A percentile compares a stretch with the other conserved stretches of the same genome.
These are phyloP conservation scores for Penicillium sp. DNA, from an alignment of 2,329 filamentous ascomycete genomes.

Conservation along the genomic window DNA sequence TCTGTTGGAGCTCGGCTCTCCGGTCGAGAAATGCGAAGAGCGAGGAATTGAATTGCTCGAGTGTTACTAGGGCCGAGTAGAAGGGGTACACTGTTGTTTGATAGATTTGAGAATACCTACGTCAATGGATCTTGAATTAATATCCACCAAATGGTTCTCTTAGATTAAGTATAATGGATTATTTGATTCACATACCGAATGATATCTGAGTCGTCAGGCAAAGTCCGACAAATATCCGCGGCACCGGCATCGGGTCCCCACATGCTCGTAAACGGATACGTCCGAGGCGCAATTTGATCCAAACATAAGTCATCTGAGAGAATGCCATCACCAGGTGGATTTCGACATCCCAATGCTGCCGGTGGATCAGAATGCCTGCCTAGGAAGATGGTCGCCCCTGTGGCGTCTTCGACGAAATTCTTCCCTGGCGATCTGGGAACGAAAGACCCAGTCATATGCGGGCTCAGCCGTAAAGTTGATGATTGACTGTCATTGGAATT, in stretches of 20 bases:
- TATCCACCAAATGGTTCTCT: not conserved
- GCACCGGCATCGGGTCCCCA: slow-evolving; percentile 20
- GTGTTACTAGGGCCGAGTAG: slow-evolving; percentile 18
- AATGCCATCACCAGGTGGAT: not conserved
- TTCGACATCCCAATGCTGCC: slow-evolving; percentile 14
- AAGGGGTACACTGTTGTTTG: slow-evolving; percentile 20
- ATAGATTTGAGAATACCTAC: slow-evolving; percentile 24
- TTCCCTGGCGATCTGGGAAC: slow-evolving; percentile 9
- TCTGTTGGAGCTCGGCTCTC: not conserved
- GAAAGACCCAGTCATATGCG: not conserved
- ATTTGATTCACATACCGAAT: slow-evolving; percentile 14
- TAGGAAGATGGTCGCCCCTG: slow-evolving; percentile 24
- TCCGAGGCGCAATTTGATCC: slow-evolving; percentile 21
- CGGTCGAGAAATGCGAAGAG: not conserved
- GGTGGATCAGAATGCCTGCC: slow-evolving; percentile 24
- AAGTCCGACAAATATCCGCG: slow-evolving; percentile 20
- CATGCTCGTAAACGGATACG: slow-evolving; percentile 26
- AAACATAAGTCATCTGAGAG: slow-evolving; percentile 1
- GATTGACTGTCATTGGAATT: not conserved
- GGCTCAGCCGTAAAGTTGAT: not conserved
- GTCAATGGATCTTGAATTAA: not conserved
- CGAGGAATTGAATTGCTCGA: slow-evolving; percentile 12
- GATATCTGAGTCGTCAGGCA: slow-evolving; percentile 25
- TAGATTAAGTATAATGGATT: not conserved
- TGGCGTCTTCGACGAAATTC: slow-evolving; percentile 23